These are phyloP conservation scores for Fusarium sp. DNA, from an alignment of 2,329 filamentous ascomycete species.

Conservation along the genomic window DNA sequence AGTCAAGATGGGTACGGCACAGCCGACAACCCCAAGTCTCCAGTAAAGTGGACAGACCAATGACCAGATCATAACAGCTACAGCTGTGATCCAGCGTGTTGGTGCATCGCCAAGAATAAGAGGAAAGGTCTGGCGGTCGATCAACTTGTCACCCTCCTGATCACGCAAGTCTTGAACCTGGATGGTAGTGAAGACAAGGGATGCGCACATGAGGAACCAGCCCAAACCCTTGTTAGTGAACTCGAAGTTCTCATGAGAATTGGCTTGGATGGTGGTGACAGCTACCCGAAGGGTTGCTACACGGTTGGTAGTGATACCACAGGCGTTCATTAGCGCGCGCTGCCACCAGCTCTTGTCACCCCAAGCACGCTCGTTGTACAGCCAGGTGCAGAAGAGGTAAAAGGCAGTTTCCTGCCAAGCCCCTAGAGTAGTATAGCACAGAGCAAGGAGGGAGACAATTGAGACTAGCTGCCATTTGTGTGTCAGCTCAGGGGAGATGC, in stretches of 20 bases:
- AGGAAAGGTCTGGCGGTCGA: conserved; percentile 37
- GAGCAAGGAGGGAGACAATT: conserved; percentile 35
- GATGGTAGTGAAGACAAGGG: conserved; percentile 40
- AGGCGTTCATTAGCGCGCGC: conserved; percentile 34
- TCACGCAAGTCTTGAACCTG: conserved; percentile 41
- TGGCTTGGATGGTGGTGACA: conserved; percentile 6
- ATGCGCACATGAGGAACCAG: conserved; percentile 33
- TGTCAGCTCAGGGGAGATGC: conserved; percentile 41
- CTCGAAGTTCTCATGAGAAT: background rate
- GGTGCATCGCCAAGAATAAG: conserved; percentile 36
- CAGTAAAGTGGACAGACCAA: conserved; percentile 30
- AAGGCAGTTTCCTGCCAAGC: conserved; percentile 42
- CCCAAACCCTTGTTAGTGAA: conserved; percentile 26
- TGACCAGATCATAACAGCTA: conserved; percentile 29
- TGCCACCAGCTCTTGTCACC: conserved; percentile 45
- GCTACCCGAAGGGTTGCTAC: conserved; percentile 30
- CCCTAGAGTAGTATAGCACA: conserved; percentile 34
- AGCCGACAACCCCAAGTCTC: conserved; percentile 13
- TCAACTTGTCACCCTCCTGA: conserved; percentile 36
- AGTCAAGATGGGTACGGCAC: background rate
- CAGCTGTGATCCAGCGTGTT: conserved; percentile 32
- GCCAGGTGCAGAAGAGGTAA: conserved; percentile 47
- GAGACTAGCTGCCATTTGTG: conserved; percentile 36
- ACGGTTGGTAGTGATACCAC: conserved; percentile 35
- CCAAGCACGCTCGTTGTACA: conserved; percentile 54